Conservation (phyloP, 441 rosid species). For the Hura crepitans region DNA sequence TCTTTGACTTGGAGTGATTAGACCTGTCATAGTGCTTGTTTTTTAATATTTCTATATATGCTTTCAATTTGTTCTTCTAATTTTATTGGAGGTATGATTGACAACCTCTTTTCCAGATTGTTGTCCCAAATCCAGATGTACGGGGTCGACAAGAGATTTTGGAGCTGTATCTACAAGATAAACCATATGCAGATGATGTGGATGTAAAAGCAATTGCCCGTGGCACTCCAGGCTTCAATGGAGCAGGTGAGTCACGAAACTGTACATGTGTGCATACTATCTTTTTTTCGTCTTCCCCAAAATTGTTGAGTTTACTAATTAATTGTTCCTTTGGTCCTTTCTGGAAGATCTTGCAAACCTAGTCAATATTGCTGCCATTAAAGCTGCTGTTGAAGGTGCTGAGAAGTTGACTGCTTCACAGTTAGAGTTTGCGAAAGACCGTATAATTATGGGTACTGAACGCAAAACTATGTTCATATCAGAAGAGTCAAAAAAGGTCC, state of each 20-base stretch:
- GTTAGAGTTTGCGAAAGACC: constrained; percentile 89
- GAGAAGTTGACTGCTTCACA: constrained; percentile 67
- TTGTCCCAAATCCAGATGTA: constrained; percentile 89
- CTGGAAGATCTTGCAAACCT: constrained; percentile 79
- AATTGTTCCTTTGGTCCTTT: constrained; percentile 11
- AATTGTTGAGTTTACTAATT: not conserved
- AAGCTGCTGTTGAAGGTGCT: constrained; percentile 97
- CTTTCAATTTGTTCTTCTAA: constrained; percentile 6
- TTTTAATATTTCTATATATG: not conserved
- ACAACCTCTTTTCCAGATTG: constrained; percentile 55
- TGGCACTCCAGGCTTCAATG: constrained; percentile 97
- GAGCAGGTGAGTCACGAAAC: constrained; percentile 62
- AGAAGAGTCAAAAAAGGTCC: constrained; percentile 93
- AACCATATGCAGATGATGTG: constrained; percentile 80
- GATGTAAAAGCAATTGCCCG: constrained; percentile 93
- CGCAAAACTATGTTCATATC: constrained; percentile 92
- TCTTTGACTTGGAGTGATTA: not conserved
- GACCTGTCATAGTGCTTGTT: not conserved
- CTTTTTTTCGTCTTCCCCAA: not conserved
- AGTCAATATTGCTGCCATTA: constrained; percentile 95
- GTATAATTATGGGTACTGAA: constrained; percentile 95
- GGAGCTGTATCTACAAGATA: constrained; percentile 88
- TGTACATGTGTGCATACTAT: not conserved
- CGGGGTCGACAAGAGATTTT: constrained; percentile 92
- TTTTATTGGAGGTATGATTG: constrained; percentile 28